Evolutionary conservation across 768 basidiomycete genomes (phyloP), one percentile per base, ranked within the genome.

Genomic region (Rubroboletus pulcherrimus): DNA sequence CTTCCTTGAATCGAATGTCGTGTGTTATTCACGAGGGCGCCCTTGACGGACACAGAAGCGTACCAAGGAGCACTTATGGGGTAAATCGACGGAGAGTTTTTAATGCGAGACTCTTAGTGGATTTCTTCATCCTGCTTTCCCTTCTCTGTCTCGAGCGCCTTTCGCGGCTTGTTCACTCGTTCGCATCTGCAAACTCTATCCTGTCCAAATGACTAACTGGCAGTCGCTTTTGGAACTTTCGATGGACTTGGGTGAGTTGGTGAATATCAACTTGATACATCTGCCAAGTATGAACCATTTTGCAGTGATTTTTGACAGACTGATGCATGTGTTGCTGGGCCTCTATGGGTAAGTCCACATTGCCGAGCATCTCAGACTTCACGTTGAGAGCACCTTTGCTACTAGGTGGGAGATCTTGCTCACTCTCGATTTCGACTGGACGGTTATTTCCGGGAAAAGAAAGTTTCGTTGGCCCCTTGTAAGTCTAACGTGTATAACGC

Each of bases 381-480:
- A 19, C 31, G 26, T 47, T 53, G 31, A 54, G 14, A 48, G 15
- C n/a, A 12, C 9, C 26, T 41, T 44, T 10, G 5, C 40, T 31
- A 7, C 37, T 47, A 78, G 76, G 30, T 79, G 78, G 78, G 78
- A 80, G 64, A 67, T 77, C 43, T 46, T 71, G 40, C 72, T 73
- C 42, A 76, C 78, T 11, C 62, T 76, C 17, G 58, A 69, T 52
- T 80, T 80, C 51, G 78, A 80, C 57, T 74, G 69, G 70, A 68
- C 67, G 4, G 69, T 77, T 37, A 57, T 80, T 51, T 64, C 64
- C 9, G 73, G 79, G 24, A 77, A 69, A 64, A 70, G 66, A 40
- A 71, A 67, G 57, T 80, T 78, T 61, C 69, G 76, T 41, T 79
- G 78, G 79, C 79, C 78, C 5, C 57, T 80, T 68, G 77, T 74